Percentiles rank a stretch among this genome's conserved stretches.
Evolutionary conservation across 345 rosid genomes (phyloP).

Genomic region (Dipteronia sinensis): DNA sequence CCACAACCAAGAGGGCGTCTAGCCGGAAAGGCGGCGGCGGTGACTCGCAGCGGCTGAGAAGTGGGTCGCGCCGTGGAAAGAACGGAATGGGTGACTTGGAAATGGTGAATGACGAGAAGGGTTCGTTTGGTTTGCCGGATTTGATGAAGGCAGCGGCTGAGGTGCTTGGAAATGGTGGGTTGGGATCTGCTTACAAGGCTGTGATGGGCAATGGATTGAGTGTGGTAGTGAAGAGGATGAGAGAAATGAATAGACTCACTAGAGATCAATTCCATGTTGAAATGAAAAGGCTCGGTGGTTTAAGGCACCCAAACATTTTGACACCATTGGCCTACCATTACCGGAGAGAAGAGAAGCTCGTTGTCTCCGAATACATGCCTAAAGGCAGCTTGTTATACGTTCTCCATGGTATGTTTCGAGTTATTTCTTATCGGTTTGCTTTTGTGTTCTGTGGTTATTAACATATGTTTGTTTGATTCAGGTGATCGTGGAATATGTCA

Average conservation of each 20-base stretch:
- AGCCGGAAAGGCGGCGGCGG: constrained; percentile 37
- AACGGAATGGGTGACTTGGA: constrained; percentile 42
- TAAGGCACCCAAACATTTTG: constrained; percentile 65
- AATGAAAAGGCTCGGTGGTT: constrained; percentile 65
- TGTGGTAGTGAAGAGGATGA: constrained; percentile 86
- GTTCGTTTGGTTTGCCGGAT: constrained; percentile 65
- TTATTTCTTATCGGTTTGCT: too few relatives aligned
- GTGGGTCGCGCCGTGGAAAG: constrained; percentile 11
- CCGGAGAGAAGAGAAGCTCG: constrained; percentile 82
- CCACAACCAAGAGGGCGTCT: constrained; percentile 23
- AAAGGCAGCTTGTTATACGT: constrained; percentile 77
- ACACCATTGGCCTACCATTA: constrained; percentile 83
- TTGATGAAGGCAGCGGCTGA: constrained; percentile 94
- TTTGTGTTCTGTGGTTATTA: too few relatives aligned
- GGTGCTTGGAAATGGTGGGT: constrained; percentile 80
- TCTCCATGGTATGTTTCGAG: constrained; percentile 58
- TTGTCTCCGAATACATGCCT: constrained; percentile 77
- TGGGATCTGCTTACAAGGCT: constrained; percentile 94
- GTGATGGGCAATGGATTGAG: constrained; percentile 63
- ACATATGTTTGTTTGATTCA: neutral
- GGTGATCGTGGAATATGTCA: constrained; percentile 57
- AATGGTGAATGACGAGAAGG: constrained; percentile 70
- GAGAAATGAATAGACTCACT: constrained; percentile 66
- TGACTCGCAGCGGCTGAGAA: constrained; percentile 10
- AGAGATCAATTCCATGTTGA: constrained; percentile 65